phyloP scores from a whole-genome alignment of 2,329 filamentous ascomycete genomes.

The Claviceps digitariae region DNA sequence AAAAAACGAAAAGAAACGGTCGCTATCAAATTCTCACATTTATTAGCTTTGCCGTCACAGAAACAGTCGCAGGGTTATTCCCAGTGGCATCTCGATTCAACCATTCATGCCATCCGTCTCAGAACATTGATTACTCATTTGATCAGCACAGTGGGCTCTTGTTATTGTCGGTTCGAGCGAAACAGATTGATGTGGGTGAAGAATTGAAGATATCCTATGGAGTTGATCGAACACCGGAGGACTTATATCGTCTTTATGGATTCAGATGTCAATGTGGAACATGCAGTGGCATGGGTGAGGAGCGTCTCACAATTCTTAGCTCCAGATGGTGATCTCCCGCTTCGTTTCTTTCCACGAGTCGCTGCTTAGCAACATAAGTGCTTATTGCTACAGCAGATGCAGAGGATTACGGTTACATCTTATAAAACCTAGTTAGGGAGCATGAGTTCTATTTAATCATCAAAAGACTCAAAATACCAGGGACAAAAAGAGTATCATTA shows the following conservation, averaged over 20 bases:
- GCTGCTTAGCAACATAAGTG: no score
- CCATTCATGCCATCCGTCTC: conserved; percentile 34
- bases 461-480: no score
- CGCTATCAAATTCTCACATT: neutral
- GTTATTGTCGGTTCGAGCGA: conserved; percentile 23
- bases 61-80: conserved; percentile 28
- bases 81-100: conserved; percentile 43
- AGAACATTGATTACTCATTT: conserved; percentile 32
- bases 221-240: conserved; percentile 15
- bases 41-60: conserved; percentile 14
- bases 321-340: neutral
- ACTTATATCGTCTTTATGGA: conserved; percentile 32
- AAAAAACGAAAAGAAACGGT: neutral
- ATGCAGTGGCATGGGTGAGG: conserved; percentile 21
- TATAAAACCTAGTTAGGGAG: no score
- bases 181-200: conserved; percentile 25
- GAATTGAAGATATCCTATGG: conserved; percentile 42
- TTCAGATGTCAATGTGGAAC: conserved; percentile 38
- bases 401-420: no score
- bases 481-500: no score
- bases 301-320: neutral
- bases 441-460: no score
- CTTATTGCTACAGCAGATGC: no score
- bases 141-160: conserved; percentile 22
- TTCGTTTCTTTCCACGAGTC: neutral